Evolutionary conservation across 148 eudicot genomes (phyloP).

Genomic region (Agrostemma githago): DNA sequence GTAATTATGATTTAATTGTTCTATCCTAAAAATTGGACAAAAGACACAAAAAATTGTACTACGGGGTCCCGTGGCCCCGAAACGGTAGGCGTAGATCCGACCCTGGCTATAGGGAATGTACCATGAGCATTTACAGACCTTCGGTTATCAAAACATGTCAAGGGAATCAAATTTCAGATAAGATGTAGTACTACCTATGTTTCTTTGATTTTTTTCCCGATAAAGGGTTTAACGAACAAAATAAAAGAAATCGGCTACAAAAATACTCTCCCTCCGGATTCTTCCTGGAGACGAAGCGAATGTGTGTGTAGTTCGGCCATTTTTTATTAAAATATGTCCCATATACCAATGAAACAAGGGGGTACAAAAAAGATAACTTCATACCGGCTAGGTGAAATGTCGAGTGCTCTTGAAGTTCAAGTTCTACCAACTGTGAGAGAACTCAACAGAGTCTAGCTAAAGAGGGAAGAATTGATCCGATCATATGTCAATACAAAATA

Average conservation of each 20-base stretch:
- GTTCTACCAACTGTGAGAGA: background rate
- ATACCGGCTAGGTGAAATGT: background rate
- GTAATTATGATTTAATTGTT: too few species aligned
- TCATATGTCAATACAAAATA: background rate
- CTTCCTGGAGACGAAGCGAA: background rate
- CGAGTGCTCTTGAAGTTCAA: background rate
- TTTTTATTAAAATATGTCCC: background rate
- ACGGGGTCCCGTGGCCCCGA: too few species aligned
- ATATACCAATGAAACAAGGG: background rate
- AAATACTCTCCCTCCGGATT: background rate
- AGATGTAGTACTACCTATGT: background rate
- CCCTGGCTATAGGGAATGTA: background rate
- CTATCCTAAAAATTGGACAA: too few species aligned
- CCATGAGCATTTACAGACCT: background rate
- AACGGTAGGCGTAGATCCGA: too few species aligned
- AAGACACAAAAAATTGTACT: too few species aligned
- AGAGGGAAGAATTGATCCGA: background rate
- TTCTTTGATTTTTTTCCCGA: background rate
- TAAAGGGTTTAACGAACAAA: background rate
- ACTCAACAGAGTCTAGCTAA: background rate
- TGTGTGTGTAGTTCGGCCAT: background rate
- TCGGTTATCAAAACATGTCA: background rate
- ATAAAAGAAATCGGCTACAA: background rate
- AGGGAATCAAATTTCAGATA: background rate
- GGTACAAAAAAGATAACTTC: background rate